A percentile compares a stretch with the other conserved stretches of the same genome.
These are phyloP conservation scores for Dipteronia dyeriana DNA, from an alignment of 345 rosid species.

Conservation along the genomic window DNA sequence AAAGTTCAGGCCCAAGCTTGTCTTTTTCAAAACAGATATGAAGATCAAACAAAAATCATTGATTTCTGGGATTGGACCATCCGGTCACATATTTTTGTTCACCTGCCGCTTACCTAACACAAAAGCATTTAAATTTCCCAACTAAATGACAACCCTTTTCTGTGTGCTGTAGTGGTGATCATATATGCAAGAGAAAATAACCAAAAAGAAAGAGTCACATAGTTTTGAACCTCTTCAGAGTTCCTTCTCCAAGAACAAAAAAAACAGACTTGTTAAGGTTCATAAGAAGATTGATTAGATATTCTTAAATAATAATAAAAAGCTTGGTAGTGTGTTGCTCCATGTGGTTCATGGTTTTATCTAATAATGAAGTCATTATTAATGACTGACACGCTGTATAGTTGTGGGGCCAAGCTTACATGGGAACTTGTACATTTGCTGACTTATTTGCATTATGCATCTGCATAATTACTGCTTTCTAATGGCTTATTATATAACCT, in stretches of 20 bases:
- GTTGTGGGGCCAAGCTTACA: slow-evolving; percentile 10
- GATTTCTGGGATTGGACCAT: not conserved
- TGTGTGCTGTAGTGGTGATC: not conserved
- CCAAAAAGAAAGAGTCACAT: not conserved
- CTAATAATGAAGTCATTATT: too few species aligned
- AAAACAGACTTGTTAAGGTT: not conserved
- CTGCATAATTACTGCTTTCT: not conserved
- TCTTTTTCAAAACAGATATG: not conserved
- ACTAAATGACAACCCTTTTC: not conserved
- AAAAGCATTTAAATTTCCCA: not conserved
- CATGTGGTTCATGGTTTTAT: too few species aligned
- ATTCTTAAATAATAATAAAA: not conserved
- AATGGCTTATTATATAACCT: not conserved
- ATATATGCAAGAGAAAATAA: too few species aligned
- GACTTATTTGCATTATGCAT: not conserved
- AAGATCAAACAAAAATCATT: not conserved
- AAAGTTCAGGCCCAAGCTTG: not conserved
- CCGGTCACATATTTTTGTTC: not conserved
- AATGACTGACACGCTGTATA: not conserved
- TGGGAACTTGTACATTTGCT: too few species aligned
- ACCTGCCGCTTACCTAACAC: not conserved
- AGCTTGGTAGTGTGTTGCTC: too few species aligned
- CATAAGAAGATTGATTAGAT: not conserved
- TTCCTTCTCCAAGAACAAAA: not conserved
- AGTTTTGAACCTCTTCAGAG: not conserved